A percentile compares a stretch with the other conserved stretches of the same genome.
phyloP scores from a whole-genome alignment of 2,329 filamentous ascomycete genomes.

The Spiromastix sp. region DNA sequence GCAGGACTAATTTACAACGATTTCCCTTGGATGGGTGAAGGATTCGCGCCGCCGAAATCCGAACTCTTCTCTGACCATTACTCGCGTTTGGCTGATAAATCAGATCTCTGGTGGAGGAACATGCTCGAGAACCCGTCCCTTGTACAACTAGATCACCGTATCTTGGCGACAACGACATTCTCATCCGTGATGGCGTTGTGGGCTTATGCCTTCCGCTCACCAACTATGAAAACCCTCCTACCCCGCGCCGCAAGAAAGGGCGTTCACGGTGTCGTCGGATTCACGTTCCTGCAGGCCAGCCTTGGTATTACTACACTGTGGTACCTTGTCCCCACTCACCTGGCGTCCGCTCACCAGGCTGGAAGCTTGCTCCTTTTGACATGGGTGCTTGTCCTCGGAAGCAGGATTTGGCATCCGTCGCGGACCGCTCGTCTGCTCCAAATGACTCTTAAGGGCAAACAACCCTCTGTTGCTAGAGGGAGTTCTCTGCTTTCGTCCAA shows the following conservation, averaged over 20 bases:
- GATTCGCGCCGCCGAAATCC: slow-evolving; percentile 65
- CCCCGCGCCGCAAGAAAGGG: slow-evolving; percentile 54
- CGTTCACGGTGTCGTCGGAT: slow-evolving; percentile 68
- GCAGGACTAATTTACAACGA: slow-evolving; percentile 98
- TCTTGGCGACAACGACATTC: slow-evolving; percentile 83
- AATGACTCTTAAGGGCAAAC: slow-evolving; percentile 31
- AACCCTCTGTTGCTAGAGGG: too few species aligned
- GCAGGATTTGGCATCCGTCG: slow-evolving; percentile 63
- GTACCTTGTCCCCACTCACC: slow-evolving; percentile 80
- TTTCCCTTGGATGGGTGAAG: slow-evolving; percentile 88
- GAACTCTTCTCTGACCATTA: slow-evolving; percentile 85
- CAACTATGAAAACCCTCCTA: slow-evolving; percentile 48
- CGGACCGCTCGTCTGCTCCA: slow-evolving; percentile 51
- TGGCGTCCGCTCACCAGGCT: slow-evolving; percentile 88
- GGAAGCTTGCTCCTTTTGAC: slow-evolving; percentile 78
- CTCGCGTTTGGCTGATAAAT: slow-evolving; percentile 63
- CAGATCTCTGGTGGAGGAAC: slow-evolving; percentile 93
- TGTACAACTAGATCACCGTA: slow-evolving; percentile 91
- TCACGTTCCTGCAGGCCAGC: slow-evolving; percentile 69
- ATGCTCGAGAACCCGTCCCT: slow-evolving; percentile 93
- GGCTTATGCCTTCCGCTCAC: slow-evolving; percentile 64
- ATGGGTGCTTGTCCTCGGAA: slow-evolving; percentile 68
- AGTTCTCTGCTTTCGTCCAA: too few species aligned
- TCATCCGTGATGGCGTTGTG: slow-evolving; percentile 68
- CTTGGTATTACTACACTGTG: slow-evolving; percentile 86